Base-by-base conservation (phyloP, 1,139 yeast genomes). In the Pichia norvegensis region DNA sequence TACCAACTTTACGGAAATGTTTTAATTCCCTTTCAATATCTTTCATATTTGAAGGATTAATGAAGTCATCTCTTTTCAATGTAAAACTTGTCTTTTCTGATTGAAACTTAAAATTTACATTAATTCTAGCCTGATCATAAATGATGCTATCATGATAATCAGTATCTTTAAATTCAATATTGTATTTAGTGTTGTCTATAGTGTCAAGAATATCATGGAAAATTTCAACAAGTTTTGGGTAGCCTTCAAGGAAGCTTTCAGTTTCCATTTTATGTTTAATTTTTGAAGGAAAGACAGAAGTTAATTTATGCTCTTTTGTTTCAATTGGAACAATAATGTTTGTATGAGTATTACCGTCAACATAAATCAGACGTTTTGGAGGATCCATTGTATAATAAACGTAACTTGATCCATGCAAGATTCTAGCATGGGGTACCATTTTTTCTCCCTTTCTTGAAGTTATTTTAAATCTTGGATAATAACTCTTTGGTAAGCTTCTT, bases 401-500 rank as follows among this genome's bases (percentile, higher is more conserved):
- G 43, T 58, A 61, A 20, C 55, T 49, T 2, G 63, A 57, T 8
- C 64, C 64, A 49, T 54, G 45, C 3, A 61, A 48, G 9, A 54
- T 48, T 40, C 62, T 52, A 2, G 60, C 58, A 16, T 57, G 61
- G 1, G 46, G 38, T 9, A 57, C 50, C 33, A 59, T 38, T 19
- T 46, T 42, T 2, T 33, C 22, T 16, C 49, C 51, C 8, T 41
- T 33, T 0, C 54, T 53, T 6, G 50, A 54, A 2, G 42, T 42
- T 0, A 59, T 52, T 29, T 49, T 53, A 37, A 61, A 52, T 22
- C 44, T 49, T 1, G 65, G 65, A 22, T 52, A 56, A 17, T 42
- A 25, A 1, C 40, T 22, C 16, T 45, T 33, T 14, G 49, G 43
- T 13, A 55, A 31, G 3, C 16, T n/a, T 5, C 22, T 6, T 4